phyloP scores from a whole-genome alignment of 495 filamentous ascomycete genomes.

The Penicillium maclennaniae region DNA sequence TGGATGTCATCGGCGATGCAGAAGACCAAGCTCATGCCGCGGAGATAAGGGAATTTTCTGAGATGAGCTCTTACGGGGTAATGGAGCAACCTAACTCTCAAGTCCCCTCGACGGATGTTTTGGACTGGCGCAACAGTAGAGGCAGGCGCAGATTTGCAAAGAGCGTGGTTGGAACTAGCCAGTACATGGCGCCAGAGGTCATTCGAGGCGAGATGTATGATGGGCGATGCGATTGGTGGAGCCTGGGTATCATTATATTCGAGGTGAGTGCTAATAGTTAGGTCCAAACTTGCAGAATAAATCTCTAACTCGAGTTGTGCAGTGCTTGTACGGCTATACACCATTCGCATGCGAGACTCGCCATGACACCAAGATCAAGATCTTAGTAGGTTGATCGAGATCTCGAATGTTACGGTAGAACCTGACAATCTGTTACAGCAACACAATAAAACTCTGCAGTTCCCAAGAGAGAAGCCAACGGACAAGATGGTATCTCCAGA shows the following conservation, averaged over 20 bases:
- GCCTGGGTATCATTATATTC: slow-evolving; percentile 85
- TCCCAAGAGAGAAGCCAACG: slow-evolving; percentile 56
- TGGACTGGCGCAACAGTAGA: slow-evolving; percentile 74
- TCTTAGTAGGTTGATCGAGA: slow-evolving; percentile 50
- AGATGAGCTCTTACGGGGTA: background rate
- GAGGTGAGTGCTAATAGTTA: slow-evolving; percentile 57
- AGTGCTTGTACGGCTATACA: slow-evolving; percentile 86
- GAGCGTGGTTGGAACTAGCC: slow-evolving; percentile 91
- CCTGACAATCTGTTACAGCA: slow-evolving; percentile 25
- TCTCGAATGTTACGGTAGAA: background rate
- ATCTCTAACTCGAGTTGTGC: background rate
- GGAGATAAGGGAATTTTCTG: slow-evolving; percentile 28
- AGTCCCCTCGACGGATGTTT: slow-evolving; percentile 38
- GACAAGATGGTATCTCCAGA: slow-evolving; percentile 52
- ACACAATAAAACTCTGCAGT: slow-evolving; percentile 52
- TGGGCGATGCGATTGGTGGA: slow-evolving; percentile 95
- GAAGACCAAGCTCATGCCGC: slow-evolving; percentile 56
- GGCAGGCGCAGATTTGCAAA: slow-evolving; percentile 70
- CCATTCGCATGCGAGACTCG: slow-evolving; percentile 81
- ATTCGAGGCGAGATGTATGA: slow-evolving; percentile 81
- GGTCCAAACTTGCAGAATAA: background rate
- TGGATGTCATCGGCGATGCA: slow-evolving; percentile 70
- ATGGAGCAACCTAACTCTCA: slow-evolving; percentile 11
- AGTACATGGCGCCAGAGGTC: slow-evolving; percentile 97
- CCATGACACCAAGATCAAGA: slow-evolving; percentile 75